Evolutionary conservation across 331 rosid genomes (phyloP).

Genomic region (Acacia pycnantha): DNA sequence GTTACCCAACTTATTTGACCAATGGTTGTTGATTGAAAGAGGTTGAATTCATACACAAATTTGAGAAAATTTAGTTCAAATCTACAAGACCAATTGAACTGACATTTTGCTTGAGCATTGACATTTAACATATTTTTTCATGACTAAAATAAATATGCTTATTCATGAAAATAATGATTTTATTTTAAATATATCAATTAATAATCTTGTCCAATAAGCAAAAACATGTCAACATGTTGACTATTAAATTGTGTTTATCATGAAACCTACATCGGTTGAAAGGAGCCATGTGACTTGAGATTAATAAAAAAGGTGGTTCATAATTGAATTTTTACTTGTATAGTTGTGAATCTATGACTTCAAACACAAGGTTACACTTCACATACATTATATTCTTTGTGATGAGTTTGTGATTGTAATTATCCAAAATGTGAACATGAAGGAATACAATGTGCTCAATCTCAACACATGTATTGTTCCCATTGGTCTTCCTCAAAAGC

Average conservation of each 20-base stretch:
- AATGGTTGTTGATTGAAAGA: neutral
- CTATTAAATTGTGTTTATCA: neutral
- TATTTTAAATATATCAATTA: neutral
- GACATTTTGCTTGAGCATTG: neutral
- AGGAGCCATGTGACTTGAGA: slow-evolving; percentile 29
- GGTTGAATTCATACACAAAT: neutral
- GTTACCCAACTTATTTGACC: neutral
- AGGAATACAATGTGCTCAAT: neutral
- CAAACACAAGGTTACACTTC: neutral
- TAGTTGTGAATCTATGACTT: slow-evolving; percentile 3
- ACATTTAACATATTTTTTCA: neutral
- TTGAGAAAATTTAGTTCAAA: neutral
- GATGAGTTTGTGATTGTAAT: neutral
- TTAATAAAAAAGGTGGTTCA: slow-evolving; percentile 11
- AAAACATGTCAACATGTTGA: neutral
- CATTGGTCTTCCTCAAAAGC: neutral
- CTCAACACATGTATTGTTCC: neutral
- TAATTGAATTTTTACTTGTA: slow-evolving; percentile 11
- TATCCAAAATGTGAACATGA: neutral
- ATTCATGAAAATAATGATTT: neutral
- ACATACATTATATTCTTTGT: neutral
- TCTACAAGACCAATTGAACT: neutral
- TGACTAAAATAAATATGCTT: neutral
- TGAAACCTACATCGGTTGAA: neutral
- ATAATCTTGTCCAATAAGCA: neutral